Conservation (phyloP, 177 flowering plant species). For the Telopea speciosissima region DNA sequence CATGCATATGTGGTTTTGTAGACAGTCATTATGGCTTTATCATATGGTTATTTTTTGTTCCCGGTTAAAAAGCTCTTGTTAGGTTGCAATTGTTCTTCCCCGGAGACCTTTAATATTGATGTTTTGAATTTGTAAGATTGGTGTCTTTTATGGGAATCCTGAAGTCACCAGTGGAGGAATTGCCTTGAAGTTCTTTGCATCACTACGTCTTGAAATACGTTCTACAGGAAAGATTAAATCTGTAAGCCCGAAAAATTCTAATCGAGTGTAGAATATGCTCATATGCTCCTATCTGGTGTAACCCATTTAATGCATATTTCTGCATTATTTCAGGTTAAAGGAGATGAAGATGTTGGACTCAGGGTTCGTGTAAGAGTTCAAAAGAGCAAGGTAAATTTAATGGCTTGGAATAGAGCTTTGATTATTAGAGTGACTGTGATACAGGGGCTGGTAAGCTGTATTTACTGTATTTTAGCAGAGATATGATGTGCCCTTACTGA, state of each 20-base stretch:
- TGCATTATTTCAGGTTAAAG: slow-evolving; percentile 52
- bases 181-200: slow-evolving; percentile 96
- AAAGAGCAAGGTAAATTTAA: slow-evolving; percentile 78
- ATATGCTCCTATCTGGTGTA: background rate
- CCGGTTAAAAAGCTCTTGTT: no score
- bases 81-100: background rate
- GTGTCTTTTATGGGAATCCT: slow-evolving; percentile 97
- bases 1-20: background rate
- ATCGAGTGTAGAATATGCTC: background rate
- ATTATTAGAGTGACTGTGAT: background rate
- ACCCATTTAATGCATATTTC: background rate
- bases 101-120: slow-evolving; percentile 7
- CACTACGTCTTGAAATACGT: slow-evolving; percentile 94
- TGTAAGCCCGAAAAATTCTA: slow-evolving; percentile 44
- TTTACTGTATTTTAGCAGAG: no score
- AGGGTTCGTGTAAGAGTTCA: slow-evolving; percentile 95
- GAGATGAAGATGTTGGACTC: slow-evolving; percentile 93
- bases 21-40: no score
- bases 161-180: slow-evolving; percentile 99
- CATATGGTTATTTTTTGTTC: no score
- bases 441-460: background rate
- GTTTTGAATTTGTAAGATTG: slow-evolving; percentile 51
- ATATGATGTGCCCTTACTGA: no score
- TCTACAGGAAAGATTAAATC: slow-evolving; percentile 92
- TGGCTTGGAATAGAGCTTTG: background rate